Percentiles rank a stretch among this genome's conserved stretches.
Conservation (phyloP, 2,329 filamentous ascomycete species). For the Pseudohalonectria lignicola region DNA sequence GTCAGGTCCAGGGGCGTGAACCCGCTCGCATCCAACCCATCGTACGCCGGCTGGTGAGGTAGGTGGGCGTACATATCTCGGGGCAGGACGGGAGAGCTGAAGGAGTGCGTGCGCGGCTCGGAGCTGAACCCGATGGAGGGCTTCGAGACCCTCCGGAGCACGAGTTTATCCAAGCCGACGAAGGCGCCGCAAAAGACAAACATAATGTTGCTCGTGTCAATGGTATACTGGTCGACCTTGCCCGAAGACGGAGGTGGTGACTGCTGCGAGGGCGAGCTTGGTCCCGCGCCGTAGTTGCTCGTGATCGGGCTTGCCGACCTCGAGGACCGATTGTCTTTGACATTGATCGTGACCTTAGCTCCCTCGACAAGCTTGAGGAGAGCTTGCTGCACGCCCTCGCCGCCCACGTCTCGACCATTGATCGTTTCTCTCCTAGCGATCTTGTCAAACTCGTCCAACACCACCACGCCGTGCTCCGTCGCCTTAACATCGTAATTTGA, state of each 20-base stretch:
- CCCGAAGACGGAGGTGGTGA: constrained; percentile 26
- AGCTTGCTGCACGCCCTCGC: constrained; percentile 94
- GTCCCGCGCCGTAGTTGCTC: constrained; percentile 33
- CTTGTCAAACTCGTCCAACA: constrained; percentile 95
- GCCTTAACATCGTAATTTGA: constrained; percentile 79
- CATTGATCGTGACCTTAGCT: constrained; percentile 82
- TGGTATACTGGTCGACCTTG: constrained; percentile 55
- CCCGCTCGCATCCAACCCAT: constrained; percentile 17
- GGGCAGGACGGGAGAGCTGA: constrained; percentile 50
- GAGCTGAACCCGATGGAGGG: constrained; percentile 86
- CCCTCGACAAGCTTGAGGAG: constrained; percentile 93
- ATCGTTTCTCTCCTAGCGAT: constrained; percentile 80
- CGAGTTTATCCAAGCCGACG: constrained; percentile 77
- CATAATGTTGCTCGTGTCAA: constrained; percentile 91
- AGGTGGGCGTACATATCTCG: constrained; percentile 47
- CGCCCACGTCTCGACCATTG: constrained; percentile 87
- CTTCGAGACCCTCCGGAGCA: constrained; percentile 78
- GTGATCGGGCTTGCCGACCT: constrained; percentile 40
- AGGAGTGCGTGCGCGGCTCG: constrained; percentile 51
- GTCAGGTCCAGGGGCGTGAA: constrained; percentile 60
- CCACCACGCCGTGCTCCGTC: constrained; percentile 86
- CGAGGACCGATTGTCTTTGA: constrained; percentile 63
- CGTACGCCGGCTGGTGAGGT: constrained; percentile 35
- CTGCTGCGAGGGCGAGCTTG: constrained; percentile 32
- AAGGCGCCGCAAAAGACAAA: constrained; percentile 97